phyloP scores from a whole-genome alignment of 2,329 filamentous ascomycete species.

The Trichophyton benhamiae region DNA sequence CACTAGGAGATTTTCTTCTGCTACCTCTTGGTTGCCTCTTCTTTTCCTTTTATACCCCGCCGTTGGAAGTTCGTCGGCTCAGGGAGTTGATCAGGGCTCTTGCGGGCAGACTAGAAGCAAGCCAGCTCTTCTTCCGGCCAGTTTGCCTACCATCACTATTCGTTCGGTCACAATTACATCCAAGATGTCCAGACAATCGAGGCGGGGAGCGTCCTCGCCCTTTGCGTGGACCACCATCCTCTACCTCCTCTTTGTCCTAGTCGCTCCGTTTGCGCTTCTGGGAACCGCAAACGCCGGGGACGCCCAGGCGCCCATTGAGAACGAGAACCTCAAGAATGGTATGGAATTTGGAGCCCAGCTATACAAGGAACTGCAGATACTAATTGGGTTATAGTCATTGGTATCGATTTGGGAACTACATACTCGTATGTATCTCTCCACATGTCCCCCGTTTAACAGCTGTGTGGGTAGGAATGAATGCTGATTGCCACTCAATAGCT shows the following conservation, averaged over 20 bases:
- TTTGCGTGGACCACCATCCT: constrained; percentile 79
- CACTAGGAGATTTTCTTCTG: not conserved
- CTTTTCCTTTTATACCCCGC: constrained; percentile 5
- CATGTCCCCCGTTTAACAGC: not conserved
- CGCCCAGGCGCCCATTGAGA: constrained; percentile 52
- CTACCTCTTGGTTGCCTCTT: constrained; percentile 14
- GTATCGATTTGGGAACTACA: constrained; percentile 91
- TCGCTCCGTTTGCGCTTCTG: constrained; percentile 71
- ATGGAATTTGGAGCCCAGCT: constrained; percentile 18
- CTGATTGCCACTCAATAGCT: constrained; percentile 43
- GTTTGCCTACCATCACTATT: not conserved
- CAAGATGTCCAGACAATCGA: constrained; percentile 49
- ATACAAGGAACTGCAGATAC: not conserved
- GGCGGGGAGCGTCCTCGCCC: constrained; percentile 50
- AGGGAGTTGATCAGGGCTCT: constrained; percentile 1
- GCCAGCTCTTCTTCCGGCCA: not conserved
- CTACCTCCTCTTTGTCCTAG: constrained; percentile 83
- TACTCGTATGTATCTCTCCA: constrained; percentile 38
- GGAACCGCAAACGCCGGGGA: constrained; percentile 56
- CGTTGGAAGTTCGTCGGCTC: constrained; percentile 2
- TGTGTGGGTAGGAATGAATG: not conserved
- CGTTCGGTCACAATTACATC: constrained; percentile 5
- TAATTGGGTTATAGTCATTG: constrained; percentile 50
- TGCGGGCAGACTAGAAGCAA: not conserved
- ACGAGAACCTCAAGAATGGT: constrained; percentile 66